phyloP scores from a whole-genome alignment of 768 basidiomycete species.

The Pulveroboletus sp. region DNA sequence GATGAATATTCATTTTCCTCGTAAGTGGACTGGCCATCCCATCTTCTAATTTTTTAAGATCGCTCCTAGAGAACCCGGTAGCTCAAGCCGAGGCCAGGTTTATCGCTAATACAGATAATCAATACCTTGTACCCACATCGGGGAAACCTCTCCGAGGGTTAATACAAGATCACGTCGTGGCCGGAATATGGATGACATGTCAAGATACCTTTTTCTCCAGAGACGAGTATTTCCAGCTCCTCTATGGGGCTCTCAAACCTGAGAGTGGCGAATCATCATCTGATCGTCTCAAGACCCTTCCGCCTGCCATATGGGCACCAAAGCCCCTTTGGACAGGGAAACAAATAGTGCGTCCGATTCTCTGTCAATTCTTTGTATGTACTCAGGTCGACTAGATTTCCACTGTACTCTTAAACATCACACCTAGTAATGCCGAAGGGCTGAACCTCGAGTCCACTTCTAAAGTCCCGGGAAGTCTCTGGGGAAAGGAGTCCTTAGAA shows the following conservation, averaged over 20 bases:
- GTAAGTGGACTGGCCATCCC: slow-evolving; percentile 41
- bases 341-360: slow-evolving; percentile 67
- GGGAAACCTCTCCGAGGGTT: slow-evolving; percentile 96
- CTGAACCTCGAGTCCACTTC: slow-evolving; percentile 82
- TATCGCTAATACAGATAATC: slow-evolving; percentile 97
- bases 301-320: slow-evolving; percentile 92
- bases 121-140: slow-evolving; percentile 98
- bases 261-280: slow-evolving; percentile 65
- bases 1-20: slow-evolving; percentile 99
- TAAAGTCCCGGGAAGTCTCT: slow-evolving; percentile 83
- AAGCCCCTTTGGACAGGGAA: slow-evolving; percentile 95
- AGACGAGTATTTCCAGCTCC: slow-evolving; percentile 92
- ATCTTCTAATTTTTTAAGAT: neutral
- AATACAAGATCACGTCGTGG: slow-evolving; percentile 98
- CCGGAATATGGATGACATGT: slow-evolving; percentile 98
- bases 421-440: slow-evolving; percentile 71
- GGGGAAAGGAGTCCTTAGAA: slow-evolving; percentile 77
- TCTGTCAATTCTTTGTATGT: neutral
- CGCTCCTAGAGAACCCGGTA: slow-evolving; percentile 75
- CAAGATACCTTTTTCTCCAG: slow-evolving; percentile 93
- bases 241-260: slow-evolving; percentile 90
- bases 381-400: slow-evolving; percentile 60
- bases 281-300: slow-evolving; percentile 69
- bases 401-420: slow-evolving; percentile 89
- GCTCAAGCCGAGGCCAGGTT: slow-evolving; percentile 91